phyloP scores from a whole-genome alignment of 1,284 basidiomycete species.

The Phenoliferia sp. region DNA sequence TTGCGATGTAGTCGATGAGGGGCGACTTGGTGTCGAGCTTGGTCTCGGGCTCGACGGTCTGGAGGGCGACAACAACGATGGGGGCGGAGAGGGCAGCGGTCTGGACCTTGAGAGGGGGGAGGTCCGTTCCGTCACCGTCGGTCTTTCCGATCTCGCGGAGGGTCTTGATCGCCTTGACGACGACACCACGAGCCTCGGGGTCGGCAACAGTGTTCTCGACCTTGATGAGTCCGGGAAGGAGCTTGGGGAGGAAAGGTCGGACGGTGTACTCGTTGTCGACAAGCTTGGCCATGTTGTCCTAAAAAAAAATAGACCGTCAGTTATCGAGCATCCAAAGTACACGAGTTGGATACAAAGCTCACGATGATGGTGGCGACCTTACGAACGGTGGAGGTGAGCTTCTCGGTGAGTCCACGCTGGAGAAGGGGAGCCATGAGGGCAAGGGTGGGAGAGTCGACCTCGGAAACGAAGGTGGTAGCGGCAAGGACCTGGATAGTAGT shows the following conservation, averaged over 20 bases:
- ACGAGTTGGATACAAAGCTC: not conserved
- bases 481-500: slow-evolving; percentile 94
- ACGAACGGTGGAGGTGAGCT: slow-evolving; percentile 90
- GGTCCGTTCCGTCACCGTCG: slow-evolving; percentile 72
- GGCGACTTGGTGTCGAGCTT: slow-evolving; percentile 49
- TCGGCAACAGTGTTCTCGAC: slow-evolving; percentile 86
- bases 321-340: not conserved
- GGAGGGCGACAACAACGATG: slow-evolving; percentile 69
- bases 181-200: slow-evolving; percentile 87
- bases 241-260: slow-evolving; percentile 91
- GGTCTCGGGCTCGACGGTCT: slow-evolving; percentile 61
- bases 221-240: slow-evolving; percentile 91
- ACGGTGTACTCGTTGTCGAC: slow-evolving; percentile 93
- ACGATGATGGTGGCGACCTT: slow-evolving; percentile 88
- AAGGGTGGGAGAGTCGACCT: slow-evolving; percentile 98
- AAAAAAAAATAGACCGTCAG: not conserved
- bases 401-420: slow-evolving; percentile 90
- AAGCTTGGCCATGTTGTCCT: slow-evolving; percentile 96
- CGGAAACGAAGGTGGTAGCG: slow-evolving; percentile 99
- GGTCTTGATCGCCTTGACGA: slow-evolving; percentile 82
- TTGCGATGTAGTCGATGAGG: slow-evolving; percentile 66
- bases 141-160: slow-evolving; percentile 89
- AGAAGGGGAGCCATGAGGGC: slow-evolving; percentile 98
- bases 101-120: slow-evolving; percentile 72
- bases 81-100: slow-evolving; percentile 63